These are phyloP conservation scores for Cryptosporidium tyzzeri DNA, from an alignment of 169 alveolate genomes.

Conservation along the genomic window DNA sequence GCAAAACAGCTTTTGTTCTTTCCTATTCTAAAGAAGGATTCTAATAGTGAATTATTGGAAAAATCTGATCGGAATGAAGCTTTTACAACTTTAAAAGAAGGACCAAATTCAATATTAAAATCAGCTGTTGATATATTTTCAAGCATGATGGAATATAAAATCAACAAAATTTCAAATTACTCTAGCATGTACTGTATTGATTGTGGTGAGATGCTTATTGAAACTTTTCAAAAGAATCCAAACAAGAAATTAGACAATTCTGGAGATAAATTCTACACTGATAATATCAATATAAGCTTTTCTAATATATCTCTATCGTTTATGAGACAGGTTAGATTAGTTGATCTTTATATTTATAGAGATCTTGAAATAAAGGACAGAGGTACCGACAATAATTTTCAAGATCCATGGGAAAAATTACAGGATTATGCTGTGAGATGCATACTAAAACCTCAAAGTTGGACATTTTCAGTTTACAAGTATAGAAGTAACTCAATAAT, in stretches of 20 bases:
- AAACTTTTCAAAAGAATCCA: background rate
- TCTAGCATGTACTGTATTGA: slow-evolving; percentile 23
- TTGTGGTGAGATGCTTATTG: slow-evolving; percentile 43
- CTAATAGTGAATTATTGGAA: background rate
- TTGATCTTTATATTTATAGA: slow-evolving; percentile 18
- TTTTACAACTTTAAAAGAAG: background rate
- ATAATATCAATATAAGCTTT: slow-evolving; percentile 4
- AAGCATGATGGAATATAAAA: slow-evolving; percentile 16
- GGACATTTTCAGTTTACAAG: slow-evolving; percentile 19
- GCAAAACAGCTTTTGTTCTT: slow-evolving; percentile 51
- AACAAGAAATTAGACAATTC: background rate
- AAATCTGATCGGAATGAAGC: background rate
- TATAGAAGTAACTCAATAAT: background rate
- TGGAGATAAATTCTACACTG: slow-evolving; percentile 18
- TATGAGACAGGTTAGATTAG: slow-evolving; percentile 9
- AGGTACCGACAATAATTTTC: background rate
- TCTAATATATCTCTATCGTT: slow-evolving; percentile 34
- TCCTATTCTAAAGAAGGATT: slow-evolving; percentile 14
- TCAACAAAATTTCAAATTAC: background rate
- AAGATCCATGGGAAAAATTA: background rate
- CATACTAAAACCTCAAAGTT: slow-evolving; percentile 47
- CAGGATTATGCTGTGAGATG: background rate
- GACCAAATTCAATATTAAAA: background rate
- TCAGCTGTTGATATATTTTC: background rate
- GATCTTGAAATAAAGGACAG: background rate